Percentiles rank a stretch among this genome's conserved stretches.
These are phyloP conservation scores for Cylindrotheca closterium DNA, from an alignment of 108 stramenopile species.

Conservation along the genomic window DNA sequence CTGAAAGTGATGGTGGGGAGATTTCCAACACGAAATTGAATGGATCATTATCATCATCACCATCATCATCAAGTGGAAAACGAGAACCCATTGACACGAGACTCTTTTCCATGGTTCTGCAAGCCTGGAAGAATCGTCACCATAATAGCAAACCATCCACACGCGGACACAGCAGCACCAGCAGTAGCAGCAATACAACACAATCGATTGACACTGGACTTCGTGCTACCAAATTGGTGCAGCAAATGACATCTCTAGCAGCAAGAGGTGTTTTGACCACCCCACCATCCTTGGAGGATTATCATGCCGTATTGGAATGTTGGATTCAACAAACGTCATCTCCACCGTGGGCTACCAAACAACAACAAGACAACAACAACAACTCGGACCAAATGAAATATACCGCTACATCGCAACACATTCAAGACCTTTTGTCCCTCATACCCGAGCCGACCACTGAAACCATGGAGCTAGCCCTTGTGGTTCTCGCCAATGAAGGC, in stretches of 20 bases:
- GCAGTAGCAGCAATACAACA: neutral
- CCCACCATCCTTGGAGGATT: slow-evolving; percentile 18
- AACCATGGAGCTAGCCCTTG: slow-evolving; percentile 1
- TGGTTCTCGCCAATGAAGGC: slow-evolving; percentile 21
- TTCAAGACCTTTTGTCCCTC: neutral
- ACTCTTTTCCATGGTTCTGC: slow-evolving; percentile 23
- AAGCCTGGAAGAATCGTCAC: slow-evolving; percentile 26
- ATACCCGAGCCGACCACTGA: neutral
- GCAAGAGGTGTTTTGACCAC: slow-evolving; percentile 20
- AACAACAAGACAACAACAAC: slow-evolving; percentile 2
- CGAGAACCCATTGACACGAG: slow-evolving; percentile 10
- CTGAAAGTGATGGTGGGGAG: slow-evolving; percentile 3
- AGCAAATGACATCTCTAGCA: slow-evolving; percentile 25
- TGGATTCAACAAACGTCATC: slow-evolving; percentile 4
- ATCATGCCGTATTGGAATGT: slow-evolving; percentile 33
- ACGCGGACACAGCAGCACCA: neutral
- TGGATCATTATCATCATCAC: neutral
- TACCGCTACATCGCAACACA: neutral
- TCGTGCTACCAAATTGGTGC: slow-evolving; percentile 22
- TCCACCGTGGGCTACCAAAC: neutral
- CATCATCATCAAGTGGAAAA: neutral
- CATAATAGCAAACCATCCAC: neutral
- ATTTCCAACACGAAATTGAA: neutral
- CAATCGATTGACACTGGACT: slow-evolving; percentile 10
- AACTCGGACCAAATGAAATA: too few species aligned